These are phyloP conservation scores for Globisporangium mamillatum DNA, from an alignment of 352 stramenopile species.

Conservation along the genomic window DNA sequence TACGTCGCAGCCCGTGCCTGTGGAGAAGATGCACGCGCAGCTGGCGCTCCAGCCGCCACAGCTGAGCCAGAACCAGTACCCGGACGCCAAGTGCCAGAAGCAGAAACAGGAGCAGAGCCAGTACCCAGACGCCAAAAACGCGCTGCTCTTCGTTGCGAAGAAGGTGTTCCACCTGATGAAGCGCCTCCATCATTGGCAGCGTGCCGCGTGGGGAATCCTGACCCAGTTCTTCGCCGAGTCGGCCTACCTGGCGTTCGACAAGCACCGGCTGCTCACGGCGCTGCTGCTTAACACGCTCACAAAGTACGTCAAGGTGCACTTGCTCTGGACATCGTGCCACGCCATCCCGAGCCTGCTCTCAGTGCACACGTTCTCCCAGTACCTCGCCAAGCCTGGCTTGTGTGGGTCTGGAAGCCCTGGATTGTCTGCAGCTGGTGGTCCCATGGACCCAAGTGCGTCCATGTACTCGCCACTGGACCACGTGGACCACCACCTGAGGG, in stretches of 20 bases:
- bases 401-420: not conserved
- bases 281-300: conserved; percentile 50
- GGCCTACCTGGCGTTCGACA: conserved; percentile 41
- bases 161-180: conserved; percentile 57
- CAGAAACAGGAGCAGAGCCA: not conserved
- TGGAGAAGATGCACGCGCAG: conserved; percentile 27
- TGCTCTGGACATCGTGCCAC: conserved; percentile 54
- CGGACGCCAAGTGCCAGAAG: too few species aligned
- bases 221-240: conserved; percentile 35
- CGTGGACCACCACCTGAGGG: conserved; percentile 36
- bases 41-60: conserved; percentile 20
- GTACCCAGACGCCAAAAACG: not conserved
- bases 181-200: conserved; percentile 60
- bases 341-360: conserved; percentile 42
- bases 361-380: conserved; percentile 36
- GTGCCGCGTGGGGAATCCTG: conserved; percentile 46
- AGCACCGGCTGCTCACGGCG: conserved; percentile 46
- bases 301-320: conserved; percentile 60
- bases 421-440: not conserved
- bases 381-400: not conserved
- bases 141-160: conserved; percentile 29
- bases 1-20: conserved; percentile 12
- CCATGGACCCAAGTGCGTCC: not conserved
- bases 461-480: conserved; percentile 34
- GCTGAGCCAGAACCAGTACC: too few species aligned